Evolutionary conservation across 331 rosid genomes (phyloP).

Genomic region (Erythrophleum ivorense): DNA sequence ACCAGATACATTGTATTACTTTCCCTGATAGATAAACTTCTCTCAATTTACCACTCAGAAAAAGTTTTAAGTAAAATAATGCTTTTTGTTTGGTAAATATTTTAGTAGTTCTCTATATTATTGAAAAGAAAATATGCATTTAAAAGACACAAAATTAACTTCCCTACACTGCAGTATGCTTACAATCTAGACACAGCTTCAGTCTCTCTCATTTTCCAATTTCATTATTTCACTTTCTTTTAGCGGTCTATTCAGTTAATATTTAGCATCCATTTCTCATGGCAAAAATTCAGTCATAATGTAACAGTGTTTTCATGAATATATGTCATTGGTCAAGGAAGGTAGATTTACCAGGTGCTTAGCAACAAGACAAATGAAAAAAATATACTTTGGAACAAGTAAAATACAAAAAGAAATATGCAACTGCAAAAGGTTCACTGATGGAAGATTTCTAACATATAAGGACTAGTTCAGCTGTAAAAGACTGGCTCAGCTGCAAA

Average conservation of each 20-base stretch:
- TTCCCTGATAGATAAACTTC: not conserved
- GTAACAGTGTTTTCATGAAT: not conserved
- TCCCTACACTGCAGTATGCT: not conserved
- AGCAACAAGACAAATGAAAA: not conserved
- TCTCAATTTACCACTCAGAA: not conserved
- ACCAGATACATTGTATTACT: constrained; percentile 29
- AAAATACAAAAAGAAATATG: not conserved
- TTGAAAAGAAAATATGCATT: not conserved
- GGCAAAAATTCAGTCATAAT: not conserved
- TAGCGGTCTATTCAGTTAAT: not conserved
- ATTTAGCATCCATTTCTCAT: not conserved
- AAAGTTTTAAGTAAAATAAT: not conserved
- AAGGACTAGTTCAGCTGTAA: not conserved
- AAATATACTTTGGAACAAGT: not conserved
- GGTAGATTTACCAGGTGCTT: not conserved
- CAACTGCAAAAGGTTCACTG: not conserved
- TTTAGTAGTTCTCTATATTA: not conserved
- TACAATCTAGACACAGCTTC: not conserved
- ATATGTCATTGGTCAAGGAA: not conserved
- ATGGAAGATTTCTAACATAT: not conserved
- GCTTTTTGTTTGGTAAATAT: not conserved
- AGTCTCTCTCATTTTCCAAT: not conserved
- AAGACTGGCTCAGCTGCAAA: not conserved
- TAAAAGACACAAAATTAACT: not conserved
- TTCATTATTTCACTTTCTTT: not conserved